phyloP scores from a whole-genome alignment of 371 early-diverging fungal genomes.

The Rhizopus arrhizus region DNA sequence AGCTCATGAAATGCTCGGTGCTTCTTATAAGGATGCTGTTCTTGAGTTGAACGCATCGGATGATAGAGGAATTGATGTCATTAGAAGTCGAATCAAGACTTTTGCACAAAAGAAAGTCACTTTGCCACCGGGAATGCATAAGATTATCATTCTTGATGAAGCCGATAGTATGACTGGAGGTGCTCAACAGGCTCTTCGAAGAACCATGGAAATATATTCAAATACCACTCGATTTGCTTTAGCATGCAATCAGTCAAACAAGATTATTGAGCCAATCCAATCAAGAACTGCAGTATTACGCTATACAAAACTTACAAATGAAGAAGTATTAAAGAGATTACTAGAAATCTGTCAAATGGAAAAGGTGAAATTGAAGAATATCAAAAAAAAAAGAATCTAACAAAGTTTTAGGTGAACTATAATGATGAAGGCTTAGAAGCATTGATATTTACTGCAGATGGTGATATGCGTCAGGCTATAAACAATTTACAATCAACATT shows the following conservation, averaged over 20 bases:
- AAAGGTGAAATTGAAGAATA: conserved; percentile 48
- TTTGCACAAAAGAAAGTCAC: conserved; percentile 98
- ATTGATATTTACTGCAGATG: conserved; percentile 94
- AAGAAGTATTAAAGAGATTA: conserved; percentile 78
- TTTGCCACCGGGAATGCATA: conserved; percentile 86
- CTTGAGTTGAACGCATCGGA: conserved; percentile 99
- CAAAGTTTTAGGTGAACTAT: conserved; percentile 66
- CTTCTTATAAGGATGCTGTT: conserved; percentile 86
- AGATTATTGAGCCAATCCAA: conserved; percentile 99
- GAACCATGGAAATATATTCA: conserved; percentile 97
- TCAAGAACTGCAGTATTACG: conserved; percentile 96
- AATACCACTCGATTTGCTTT: conserved; percentile 96
- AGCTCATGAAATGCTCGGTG: conserved; percentile 83
- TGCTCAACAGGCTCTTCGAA: conserved; percentile 96
- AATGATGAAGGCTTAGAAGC: conserved; percentile 91
- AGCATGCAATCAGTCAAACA: conserved; percentile 96
- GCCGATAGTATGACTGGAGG: conserved; percentile 96
- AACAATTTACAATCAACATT: conserved; percentile 95
- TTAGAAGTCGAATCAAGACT: conserved; percentile 95
- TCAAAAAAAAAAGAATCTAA: background rate
- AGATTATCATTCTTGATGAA: conserved; percentile 98
- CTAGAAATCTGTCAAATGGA: conserved; percentile 85
- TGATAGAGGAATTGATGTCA: conserved; percentile 98
- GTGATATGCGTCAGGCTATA: conserved; percentile 99
- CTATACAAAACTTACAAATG: conserved; percentile 78